These are phyloP conservation scores for Mycena galopus DNA, from an alignment of 768 basidiomycete species.

Conservation along the genomic window DNA sequence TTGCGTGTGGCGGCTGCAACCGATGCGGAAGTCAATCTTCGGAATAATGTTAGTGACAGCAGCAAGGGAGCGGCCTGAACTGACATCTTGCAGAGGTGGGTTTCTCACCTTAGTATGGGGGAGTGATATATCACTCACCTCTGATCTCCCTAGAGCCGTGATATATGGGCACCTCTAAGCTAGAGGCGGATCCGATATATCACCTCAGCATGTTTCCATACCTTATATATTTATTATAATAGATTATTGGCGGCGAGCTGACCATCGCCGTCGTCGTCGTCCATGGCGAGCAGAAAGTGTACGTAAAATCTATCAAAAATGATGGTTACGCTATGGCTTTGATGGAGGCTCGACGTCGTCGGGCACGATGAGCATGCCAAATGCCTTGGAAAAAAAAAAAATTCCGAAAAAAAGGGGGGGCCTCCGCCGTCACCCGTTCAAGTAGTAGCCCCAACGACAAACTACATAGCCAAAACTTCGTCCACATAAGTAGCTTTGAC, in stretches of 20 bases:
- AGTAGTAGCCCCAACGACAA: background rate
- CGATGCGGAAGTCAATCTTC: background rate
- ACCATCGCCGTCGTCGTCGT: background rate
- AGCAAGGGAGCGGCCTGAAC: background rate
- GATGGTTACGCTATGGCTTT: too few relatives aligned
- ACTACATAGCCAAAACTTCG: background rate
- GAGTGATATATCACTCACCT: background rate
- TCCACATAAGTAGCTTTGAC: conserved; percentile 1
- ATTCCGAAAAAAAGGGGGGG: background rate
- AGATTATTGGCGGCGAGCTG: background rate
- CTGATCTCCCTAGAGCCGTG: background rate
- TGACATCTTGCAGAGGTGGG: conserved; percentile 43
- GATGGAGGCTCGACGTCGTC: too few relatives aligned
- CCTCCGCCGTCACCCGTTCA: background rate
- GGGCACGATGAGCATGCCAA: too few relatives aligned
- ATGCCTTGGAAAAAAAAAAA: background rate
- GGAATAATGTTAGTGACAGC: background rate
- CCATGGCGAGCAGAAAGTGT: background rate
- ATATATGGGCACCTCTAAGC: background rate
- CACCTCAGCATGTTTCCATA: background rate
- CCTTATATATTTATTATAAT: too few relatives aligned
- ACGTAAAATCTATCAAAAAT: background rate
- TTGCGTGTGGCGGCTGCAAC: conserved; percentile 14
- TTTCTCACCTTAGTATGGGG: conserved; percentile 1
- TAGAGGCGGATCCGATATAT: background rate